Base-by-base conservation (phyloP, 73 alveolate genomes). In the Loxodes magnus region DNA sequence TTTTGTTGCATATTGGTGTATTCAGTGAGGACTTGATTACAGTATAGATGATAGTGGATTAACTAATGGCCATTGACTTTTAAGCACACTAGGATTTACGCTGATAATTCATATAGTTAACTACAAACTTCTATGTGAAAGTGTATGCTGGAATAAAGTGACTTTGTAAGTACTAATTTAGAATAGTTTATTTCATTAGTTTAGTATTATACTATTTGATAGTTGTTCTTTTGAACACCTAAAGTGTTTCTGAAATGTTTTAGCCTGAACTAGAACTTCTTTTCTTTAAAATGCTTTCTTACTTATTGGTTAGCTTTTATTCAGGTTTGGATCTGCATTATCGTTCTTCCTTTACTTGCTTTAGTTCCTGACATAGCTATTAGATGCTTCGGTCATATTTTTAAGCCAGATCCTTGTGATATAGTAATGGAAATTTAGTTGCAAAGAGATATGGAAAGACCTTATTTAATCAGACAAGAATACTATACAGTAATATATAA, bases 81-180 rank as follows among this genome's bases (percentile, higher is more conserved):
- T 48, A 14, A 73, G 94, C 1, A 64, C 90, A 1, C 62, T 86
- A 12, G 56, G 92, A 16, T 86, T 86, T 62, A 63, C 92, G 27
- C 30, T 77, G 26, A 68, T 86, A 29, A 58, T 86, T 23, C 90
- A 81, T 60, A 77, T 86, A 0, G 92, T 82, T 23, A 63, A 86
- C 16, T 70, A 70, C 34, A 86, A 86, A 56, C 72, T 84, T 46
- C 50, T 74, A 49, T 15, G 74, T 14, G 90, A 79, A 29, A 34
- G 77, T 15, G 29, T 48, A 5, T 61, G 43, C 64, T 84, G 96
- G 96, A 84, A 72, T 60, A 31, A 34, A 48, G 36, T 84, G 6
- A 58, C 70, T 7, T 12, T 84, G 72, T 52, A 53, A 55, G 67
- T 71, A 48, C 7, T 51, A 10, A 38, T 58, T 54, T n/a, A 60